Conservation (phyloP, 495 filamentous ascomycete species). For the Talaromyces trachyspermus region DNA sequence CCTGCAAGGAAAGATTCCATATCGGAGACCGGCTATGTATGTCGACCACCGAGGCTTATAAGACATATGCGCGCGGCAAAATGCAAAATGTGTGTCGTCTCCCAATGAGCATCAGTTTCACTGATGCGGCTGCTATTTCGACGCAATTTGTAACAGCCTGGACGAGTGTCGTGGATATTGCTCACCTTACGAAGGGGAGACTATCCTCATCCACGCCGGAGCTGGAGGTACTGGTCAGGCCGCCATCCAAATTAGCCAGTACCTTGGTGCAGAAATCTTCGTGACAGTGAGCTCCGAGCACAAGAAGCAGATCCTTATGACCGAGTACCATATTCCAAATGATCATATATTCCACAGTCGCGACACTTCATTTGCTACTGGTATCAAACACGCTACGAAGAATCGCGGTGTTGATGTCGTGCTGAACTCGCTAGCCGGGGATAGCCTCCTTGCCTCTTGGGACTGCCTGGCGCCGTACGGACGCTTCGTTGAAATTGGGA, state of each 20-base stretch:
- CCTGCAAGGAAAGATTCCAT: no score
- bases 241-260: conserved; percentile 48
- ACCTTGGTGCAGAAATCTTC: conserved; percentile 52
- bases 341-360: conserved; percentile 51
- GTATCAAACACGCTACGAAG: conserved; percentile 39
- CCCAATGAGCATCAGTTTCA: no score
- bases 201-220: conserved; percentile 52
- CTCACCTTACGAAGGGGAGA: no score
- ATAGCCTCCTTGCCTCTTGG: conserved; percentile 27
- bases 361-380: conserved; percentile 31
- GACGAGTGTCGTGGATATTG: no score
- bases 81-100: no score
- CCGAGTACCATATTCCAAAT: conserved; percentile 40
- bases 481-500: conserved; percentile 40
- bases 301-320: conserved; percentile 43
- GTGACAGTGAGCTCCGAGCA: conserved; percentile 45
- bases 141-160: no score
- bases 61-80: no score
- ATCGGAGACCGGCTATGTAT: no score
- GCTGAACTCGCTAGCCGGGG: conserved; percentile 32
- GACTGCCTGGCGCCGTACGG: conserved; percentile 36
- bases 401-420: conserved; percentile 33
- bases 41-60: no score
- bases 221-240: conserved; percentile 55
- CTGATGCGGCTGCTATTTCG: no score